Evolutionary conservation across 805 yeast species (phyloP).

Genomic region (Candida xiaguanensis): DNA sequence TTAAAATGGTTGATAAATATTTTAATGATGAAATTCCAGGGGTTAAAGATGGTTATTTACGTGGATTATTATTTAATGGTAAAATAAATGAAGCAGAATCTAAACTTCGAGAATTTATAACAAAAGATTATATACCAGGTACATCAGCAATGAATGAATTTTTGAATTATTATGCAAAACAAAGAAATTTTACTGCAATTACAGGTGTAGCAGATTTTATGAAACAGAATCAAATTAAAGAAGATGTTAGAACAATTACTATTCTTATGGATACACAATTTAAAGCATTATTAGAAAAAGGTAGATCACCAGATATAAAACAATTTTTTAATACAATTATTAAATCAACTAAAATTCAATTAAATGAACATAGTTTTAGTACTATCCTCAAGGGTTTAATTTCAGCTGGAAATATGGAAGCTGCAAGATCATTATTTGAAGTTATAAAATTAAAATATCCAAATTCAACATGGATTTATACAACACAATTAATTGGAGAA

Average conservation of each 20-base stretch:
- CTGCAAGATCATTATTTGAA: conserved; percentile 51
- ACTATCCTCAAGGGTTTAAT: conserved; percentile 53
- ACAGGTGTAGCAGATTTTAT: conserved; percentile 45
- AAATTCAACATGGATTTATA: conserved; percentile 35
- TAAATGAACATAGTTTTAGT: conserved; percentile 47
- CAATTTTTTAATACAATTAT: conserved; percentile 41
- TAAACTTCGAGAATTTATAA: conserved; percentile 34
- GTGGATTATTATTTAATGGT: conserved; percentile 40
- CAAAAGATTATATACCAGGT: conserved; percentile 37
- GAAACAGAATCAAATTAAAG: conserved; percentile 38
- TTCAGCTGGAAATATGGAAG: conserved; percentile 43
- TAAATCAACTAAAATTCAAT: conserved; percentile 15
- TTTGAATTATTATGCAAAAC: conserved; percentile 38
- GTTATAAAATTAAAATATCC: conserved; percentile 24
- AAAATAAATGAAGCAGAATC: conserved; percentile 44
- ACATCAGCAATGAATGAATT: conserved; percentile 51
- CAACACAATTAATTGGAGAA: conserved; percentile 48
- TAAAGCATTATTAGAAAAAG: conserved; percentile 42
- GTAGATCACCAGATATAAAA: conserved; percentile 38
- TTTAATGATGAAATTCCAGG: conserved; percentile 18
- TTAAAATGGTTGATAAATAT: conserved; percentile 40
- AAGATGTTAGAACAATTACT: conserved; percentile 64
- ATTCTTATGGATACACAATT: conserved; percentile 52
- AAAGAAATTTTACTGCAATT: conserved; percentile 44
- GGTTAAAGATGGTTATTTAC: conserved; percentile 42